phyloP scores from a whole-genome alignment of 2,329 filamentous ascomycete genomes.

The Hymenoscyphus repandus region DNA sequence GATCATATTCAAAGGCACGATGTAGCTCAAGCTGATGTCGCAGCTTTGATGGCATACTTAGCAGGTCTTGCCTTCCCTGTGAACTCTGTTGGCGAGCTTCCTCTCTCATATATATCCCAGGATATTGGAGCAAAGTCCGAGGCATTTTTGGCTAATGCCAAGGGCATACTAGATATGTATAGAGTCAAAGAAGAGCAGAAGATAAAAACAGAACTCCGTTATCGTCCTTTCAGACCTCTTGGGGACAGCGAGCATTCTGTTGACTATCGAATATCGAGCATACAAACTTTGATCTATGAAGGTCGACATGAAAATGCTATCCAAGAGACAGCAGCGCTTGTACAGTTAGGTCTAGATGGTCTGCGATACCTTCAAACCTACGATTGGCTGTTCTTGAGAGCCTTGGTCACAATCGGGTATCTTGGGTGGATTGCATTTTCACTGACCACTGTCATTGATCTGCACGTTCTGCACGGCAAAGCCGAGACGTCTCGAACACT shows the following conservation, averaged over 20 bases:
- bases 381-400: conserved; percentile 92
- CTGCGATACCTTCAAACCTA: conserved; percentile 95
- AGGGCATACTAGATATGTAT: conserved; percentile 92
- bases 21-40: conserved; percentile 89
- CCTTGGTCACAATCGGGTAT: conserved; percentile 84
- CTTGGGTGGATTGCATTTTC: conserved; percentile 94
- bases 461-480: conserved; percentile 74
- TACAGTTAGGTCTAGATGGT: conserved; percentile 72
- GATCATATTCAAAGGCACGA: conserved; percentile 80
- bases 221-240: conserved; percentile 69
- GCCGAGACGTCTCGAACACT: conserved; percentile 58
- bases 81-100: conserved; percentile 92
- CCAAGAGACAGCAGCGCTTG: conserved; percentile 67
- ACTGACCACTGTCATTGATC: conserved; percentile 78
- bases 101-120: conserved; percentile 74
- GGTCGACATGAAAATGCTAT: conserved; percentile 73
- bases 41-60: conserved; percentile 91
- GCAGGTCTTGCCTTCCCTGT: conserved; percentile 85
- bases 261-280: conserved; percentile 61
- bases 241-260: conserved; percentile 57
- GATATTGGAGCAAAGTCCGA: conserved; percentile 72
- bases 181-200: conserved; percentile 87
- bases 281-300: conserved; percentile 61
- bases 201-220: conserved; percentile 67
- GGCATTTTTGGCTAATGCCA: conserved; percentile 78